Base-by-base conservation (phyloP, 352 stramenopile genomes). In the Pythium dissimile region DNA sequence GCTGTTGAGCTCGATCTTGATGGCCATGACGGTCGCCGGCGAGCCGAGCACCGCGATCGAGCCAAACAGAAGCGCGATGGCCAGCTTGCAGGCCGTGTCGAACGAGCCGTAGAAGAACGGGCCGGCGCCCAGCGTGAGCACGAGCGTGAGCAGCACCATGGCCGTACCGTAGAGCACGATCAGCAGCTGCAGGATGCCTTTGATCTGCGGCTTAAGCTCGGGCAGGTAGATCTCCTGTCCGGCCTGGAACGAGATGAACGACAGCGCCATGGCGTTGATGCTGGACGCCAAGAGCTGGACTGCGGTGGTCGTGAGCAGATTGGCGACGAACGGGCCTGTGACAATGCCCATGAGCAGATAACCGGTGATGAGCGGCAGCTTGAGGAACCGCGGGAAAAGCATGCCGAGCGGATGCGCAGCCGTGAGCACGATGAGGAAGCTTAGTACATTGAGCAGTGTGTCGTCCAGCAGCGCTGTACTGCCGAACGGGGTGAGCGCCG, bases 1-100 rank as follows among this genome's bases (percentile, higher is more conserved):
- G 26, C 77, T 85, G 43, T 89, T 85, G 46, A 87, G 69, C 50
- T 89, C 78, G 49, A 86, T 89, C 65, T 89, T 86, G 64, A 89
- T 86, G 16, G 78, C 80, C 77, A 89, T 87, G 38, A 86, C 75
- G 11, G 80, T 89, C 5, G 77, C 71, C 0, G 80, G 80, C 10
- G 80, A 89, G 3, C 69, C 75, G 9, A 88, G 62, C 34, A 89
- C 80, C 2, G 75, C 83, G 49, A 87, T 89, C 53, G 80, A 89
- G 41, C 65, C 80, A 31, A 89, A 89, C 69, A 89, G 77, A 62
- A 87, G 76, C 2, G 73, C 75, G 43, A 89, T 86, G 3, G 76
- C 75, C 34, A 89, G 51, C 46, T 87, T 69, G 54, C 79, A 89
- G 61, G 18, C 68, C 57, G 27, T 50, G 13, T 66, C 64, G 43